Base-by-base conservation (phyloP, 2,329 filamentous ascomycete genomes). In the Parastagonospora nodorum region DNA sequence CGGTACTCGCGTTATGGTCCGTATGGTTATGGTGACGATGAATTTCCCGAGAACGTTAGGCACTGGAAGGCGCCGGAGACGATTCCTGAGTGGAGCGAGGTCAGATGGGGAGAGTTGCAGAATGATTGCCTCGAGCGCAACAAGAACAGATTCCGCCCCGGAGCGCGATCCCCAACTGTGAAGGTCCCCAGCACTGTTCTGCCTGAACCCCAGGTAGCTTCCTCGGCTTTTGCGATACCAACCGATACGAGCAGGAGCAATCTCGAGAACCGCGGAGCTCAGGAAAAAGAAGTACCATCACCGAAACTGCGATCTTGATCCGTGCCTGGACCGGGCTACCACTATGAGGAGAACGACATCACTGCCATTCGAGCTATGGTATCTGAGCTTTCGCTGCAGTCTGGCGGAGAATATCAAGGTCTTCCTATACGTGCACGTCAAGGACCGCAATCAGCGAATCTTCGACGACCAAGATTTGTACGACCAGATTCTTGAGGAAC, bases 81-180 rank as follows among this genome's bases (percentile, higher is more conserved):
- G 9, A 61, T 69, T 2, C 71, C 84, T 7, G 75, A 85, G 16
- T 92, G 88, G 86, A 77, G 82, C 27, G 76, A 78, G 24, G 82
- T 91, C 29, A 80, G 84, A 55, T 94, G 90, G 90, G 87, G 87
- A 11, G 74, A 81, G 29, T 75, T 93, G 14, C 89, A 93, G 68
- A 77, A 84, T 44, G 74, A 82, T 27, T 94, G 90, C 64, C 69
- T 86, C 1, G 73, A 81, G 57, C 80, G 77, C 58, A 95, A 95
- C 72, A 78, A 82, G 50, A 81, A 82, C 32, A 84, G 90, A 15
- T 94, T 66, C 53, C 61, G 63, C 6, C 70, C 71, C 1, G 60
- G 63, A 19, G 75, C 75, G 79, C 69, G 78, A 77, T 60, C 68
- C 10, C 54, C 58, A 9, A 59, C 61, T 12, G 60, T 63, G n/a